These are phyloP conservation scores for Moesziomyces globuligerus DNA, from an alignment of 1,284 basidiomycete genomes.

Conservation along the genomic window DNA sequence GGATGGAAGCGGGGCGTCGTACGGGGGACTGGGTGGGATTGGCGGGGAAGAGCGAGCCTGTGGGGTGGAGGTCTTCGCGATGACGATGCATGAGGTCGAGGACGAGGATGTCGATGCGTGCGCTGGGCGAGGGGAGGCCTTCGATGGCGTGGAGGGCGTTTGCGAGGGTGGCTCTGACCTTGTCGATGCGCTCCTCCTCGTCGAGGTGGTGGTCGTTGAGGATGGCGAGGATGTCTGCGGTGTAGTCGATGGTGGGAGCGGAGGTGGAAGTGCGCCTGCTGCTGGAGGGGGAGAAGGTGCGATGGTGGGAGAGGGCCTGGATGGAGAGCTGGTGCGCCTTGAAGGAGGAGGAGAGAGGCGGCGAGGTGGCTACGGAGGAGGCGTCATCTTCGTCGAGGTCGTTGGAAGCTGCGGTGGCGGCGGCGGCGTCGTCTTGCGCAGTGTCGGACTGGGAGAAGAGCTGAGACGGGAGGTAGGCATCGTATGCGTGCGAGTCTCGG, in stretches of 20 bases:
- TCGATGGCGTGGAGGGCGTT: conserved; percentile 43
- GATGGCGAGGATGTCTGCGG: conserved; percentile 41
- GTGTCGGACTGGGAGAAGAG: conserved; percentile 16
- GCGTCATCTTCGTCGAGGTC: conserved; percentile 22
- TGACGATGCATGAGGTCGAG: conserved; percentile 60
- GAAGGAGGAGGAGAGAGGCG: conserved; percentile 47
- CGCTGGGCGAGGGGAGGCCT: conserved; percentile 40
- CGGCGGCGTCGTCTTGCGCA: conserved; percentile 5
- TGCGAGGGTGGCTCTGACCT: conserved; percentile 48
- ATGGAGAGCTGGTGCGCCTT: conserved; percentile 47
- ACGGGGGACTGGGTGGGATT: conserved; percentile 43
- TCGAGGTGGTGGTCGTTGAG: conserved; percentile 48
- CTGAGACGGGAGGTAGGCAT: conserved; percentile 22
- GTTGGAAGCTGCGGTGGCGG: no score
- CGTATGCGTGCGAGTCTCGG: conserved; percentile 12
- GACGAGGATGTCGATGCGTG: conserved; percentile 56
- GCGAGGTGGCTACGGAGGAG: conserved; percentile 36
- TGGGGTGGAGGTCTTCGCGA: conserved; percentile 53
- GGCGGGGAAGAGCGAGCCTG: conserved; percentile 44
- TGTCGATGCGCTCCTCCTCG: conserved; percentile 59
- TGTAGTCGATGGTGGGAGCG: conserved; percentile 16
- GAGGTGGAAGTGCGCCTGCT: conserved; percentile 39
- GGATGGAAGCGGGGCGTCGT: conserved; percentile 47
- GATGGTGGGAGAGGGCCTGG: conserved; percentile 38
- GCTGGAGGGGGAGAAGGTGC: conserved; percentile 27